A percentile compares a stretch with the other conserved stretches of the same genome.
phyloP scores from a whole-genome alignment of 106 monocot species.

The Apostasia ramifera region DNA sequence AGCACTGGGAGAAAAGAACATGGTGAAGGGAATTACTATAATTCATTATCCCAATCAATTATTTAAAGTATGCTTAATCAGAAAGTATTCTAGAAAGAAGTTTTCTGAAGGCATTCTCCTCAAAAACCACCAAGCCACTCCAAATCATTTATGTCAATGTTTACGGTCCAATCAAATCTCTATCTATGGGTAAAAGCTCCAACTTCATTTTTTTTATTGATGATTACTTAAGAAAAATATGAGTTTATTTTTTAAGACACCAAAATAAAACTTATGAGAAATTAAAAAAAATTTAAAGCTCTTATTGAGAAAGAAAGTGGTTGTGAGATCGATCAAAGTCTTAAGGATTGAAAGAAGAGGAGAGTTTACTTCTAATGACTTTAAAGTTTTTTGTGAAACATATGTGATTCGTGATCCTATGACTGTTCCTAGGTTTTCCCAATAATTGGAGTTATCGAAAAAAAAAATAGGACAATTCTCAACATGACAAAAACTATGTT shows the following conservation, averaged over 20 bases:
- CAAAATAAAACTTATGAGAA: neutral
- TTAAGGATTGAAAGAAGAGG: neutral
- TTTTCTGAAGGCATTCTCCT: too few relatives aligned
- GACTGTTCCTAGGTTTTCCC: neutral
- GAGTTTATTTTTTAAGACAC: too few relatives aligned
- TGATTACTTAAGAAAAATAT: neutral
- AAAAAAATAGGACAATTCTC: constrained; percentile 1
- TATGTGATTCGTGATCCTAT: neutral
- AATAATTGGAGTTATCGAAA: neutral
- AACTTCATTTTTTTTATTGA: too few relatives aligned
- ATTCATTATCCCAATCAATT: too few relatives aligned
- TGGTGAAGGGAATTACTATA: too few relatives aligned
- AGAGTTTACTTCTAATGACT: neutral
- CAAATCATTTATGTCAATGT: neutral
- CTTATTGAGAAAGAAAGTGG: neutral
- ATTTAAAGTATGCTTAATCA: too few relatives aligned
- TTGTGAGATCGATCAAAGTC: neutral
- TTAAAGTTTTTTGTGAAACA: neutral
- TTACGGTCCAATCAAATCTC: too few relatives aligned
- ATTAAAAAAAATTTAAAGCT: neutral
- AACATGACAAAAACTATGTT: neutral
- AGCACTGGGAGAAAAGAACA: too few relatives aligned
- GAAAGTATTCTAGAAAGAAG: too few relatives aligned
- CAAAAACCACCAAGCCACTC: too few relatives aligned
- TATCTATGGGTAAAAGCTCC: neutral